Percentiles rank a stretch among this genome's conserved stretches.
phyloP scores from a whole-genome alignment of 495 filamentous ascomycete species.

The Penicillium crystallinum region DNA sequence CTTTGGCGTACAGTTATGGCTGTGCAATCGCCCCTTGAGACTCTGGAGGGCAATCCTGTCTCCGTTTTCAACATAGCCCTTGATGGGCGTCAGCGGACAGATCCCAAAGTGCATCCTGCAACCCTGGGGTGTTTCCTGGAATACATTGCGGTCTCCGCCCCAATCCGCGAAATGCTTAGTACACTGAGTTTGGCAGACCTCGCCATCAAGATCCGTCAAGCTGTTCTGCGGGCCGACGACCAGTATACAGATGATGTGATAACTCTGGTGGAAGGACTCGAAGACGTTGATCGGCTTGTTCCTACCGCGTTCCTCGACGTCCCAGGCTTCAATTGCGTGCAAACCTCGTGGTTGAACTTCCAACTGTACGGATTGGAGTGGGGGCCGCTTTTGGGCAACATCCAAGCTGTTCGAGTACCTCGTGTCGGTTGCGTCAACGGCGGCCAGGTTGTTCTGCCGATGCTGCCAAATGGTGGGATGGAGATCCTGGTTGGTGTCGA shows the following conservation, averaged over 20 bases:
- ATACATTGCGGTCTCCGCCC: conserved; percentile 16
- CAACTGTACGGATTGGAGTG: conserved; percentile 30
- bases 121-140: conserved; percentile 31
- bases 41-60: conserved; percentile 23
- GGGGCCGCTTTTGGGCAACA: conserved; percentile 28
- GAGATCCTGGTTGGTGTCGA: conserved; percentile 35
- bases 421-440: conserved; percentile 32
- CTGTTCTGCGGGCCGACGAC: conserved; percentile 23
- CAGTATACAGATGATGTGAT: conserved; percentile 21
- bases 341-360: conserved; percentile 30
- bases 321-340: conserved; percentile 27
- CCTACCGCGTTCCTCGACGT: conserved; percentile 32
- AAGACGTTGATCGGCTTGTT: conserved; percentile 26
- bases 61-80: conserved; percentile 33
- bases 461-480: conserved; percentile 30
- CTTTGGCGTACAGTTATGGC: conserved; percentile 38
- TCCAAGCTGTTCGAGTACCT: conserved; percentile 29
- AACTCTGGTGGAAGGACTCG: conserved; percentile 16
- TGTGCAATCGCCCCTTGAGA: conserved; percentile 25
- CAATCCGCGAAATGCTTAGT: conserved; percentile 15
- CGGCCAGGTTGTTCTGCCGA: conserved; percentile 28
- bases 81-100: conserved; percentile 25
- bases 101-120: conserved; percentile 26
- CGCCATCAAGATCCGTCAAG: conserved; percentile 26
- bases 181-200: conserved; percentile 22